A percentile compares a stretch with the other conserved stretches of the same genome.
phyloP scores from a whole-genome alignment of 2,329 filamentous ascomycete genomes.

The Trichoderma polysporum region DNA sequence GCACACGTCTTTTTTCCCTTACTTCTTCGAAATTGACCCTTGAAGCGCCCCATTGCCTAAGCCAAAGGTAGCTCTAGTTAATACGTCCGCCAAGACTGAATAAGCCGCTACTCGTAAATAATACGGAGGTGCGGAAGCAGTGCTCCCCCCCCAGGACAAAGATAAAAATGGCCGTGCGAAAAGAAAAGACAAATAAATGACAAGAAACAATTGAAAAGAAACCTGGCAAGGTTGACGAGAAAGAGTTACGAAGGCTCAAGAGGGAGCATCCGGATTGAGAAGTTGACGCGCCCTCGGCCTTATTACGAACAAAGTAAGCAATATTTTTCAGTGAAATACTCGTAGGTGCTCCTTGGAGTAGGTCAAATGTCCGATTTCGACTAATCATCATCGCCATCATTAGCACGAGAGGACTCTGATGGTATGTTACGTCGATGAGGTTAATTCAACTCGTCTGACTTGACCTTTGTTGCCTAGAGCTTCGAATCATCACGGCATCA shows the following conservation, averaged over 20 bases:
- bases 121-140: constrained; percentile 10
- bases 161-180: not conserved
- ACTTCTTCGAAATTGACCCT: not conserved
- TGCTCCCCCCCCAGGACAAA: not conserved
- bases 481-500: not conserved
- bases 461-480: not conserved
- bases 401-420: not conserved
- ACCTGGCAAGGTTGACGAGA: not conserved
- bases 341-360: not conserved
- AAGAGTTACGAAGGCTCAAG: not conserved
- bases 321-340: not conserved
- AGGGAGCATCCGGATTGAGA: not conserved
- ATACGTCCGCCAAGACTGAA: not conserved
- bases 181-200: not conserved
- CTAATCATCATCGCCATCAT: not conserved
- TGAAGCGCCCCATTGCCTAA: not conserved
- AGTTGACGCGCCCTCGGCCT: not conserved
- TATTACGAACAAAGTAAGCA: not conserved
- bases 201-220: not conserved
- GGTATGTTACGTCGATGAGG: not conserved
- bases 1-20: not conserved
- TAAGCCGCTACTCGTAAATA: constrained; percentile 9
- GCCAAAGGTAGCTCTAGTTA: not conserved
- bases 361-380: not conserved
- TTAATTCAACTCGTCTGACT: not conserved